Evolutionary conservation across 2,329 filamentous ascomycete species (phyloP).

Genomic region (Exophiala sp.): DNA sequence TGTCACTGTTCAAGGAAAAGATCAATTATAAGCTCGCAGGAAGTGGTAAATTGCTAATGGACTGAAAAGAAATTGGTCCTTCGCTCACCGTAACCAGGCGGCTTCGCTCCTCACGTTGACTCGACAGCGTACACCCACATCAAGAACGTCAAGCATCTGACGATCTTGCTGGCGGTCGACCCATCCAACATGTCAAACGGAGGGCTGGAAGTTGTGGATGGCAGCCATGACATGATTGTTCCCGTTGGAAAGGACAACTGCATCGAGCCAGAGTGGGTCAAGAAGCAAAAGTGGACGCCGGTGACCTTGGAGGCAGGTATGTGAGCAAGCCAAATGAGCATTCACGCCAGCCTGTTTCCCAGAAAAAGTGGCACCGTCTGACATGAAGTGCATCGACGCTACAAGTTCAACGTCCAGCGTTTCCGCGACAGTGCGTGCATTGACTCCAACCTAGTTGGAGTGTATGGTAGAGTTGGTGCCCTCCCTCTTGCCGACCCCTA

Average conservation of each 20-base stretch:
- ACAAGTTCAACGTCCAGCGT: too few relatives aligned
- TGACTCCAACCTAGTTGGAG: too few relatives aligned
- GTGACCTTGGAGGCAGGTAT: conserved; percentile 36
- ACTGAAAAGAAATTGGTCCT: neutral
- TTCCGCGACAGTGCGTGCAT: too few relatives aligned
- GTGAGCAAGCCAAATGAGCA: neutral
- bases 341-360: too few relatives aligned
- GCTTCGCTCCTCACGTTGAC: conserved; percentile 42
- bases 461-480: too few relatives aligned
- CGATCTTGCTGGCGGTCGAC: conserved; percentile 40
- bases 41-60: conserved; percentile 30
- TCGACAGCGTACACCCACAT: conserved; percentile 43
- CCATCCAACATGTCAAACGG: conserved; percentile 37
- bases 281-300: conserved; percentile 35
- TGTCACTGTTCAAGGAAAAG: conserved; percentile 45
- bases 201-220: conserved; percentile 40
- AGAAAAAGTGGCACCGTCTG: too few relatives aligned
- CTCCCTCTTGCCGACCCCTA: too few relatives aligned
- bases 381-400: too few relatives aligned
- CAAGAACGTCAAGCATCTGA: conserved; percentile 41
- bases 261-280: conserved; percentile 37
- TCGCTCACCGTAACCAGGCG: conserved; percentile 26
- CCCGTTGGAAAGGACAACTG: conserved; percentile 35
- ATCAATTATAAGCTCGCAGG: conserved; percentile 44
- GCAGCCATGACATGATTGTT: conserved; percentile 37